Conservation (phyloP, 2,329 filamentous ascomycete species). For the Aschersonia sp. region DNA sequence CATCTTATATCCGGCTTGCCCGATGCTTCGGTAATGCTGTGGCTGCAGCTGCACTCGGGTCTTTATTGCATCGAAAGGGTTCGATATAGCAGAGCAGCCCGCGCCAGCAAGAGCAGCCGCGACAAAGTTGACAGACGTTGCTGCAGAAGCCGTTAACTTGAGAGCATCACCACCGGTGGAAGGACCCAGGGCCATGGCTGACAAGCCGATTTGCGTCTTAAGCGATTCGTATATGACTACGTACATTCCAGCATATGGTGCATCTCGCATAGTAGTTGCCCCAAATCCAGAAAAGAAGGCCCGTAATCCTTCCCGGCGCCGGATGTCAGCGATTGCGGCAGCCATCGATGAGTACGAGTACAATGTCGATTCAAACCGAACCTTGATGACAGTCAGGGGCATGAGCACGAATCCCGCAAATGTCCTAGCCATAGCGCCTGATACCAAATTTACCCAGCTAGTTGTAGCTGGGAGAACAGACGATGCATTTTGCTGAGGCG, state of each 20-base stretch:
- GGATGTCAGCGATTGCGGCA: slow-evolving; percentile 61
- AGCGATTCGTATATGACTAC: slow-evolving; percentile 84
- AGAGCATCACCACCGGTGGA: slow-evolving; percentile 6
- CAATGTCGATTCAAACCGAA: slow-evolving; percentile 80
- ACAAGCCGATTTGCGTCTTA: slow-evolving; percentile 43
- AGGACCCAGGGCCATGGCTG: slow-evolving; percentile 6
- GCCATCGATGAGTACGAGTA: slow-evolving; percentile 71
- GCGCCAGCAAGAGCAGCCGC: slow-evolving; percentile 71
- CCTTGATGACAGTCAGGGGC: slow-evolving; percentile 93
- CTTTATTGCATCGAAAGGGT: slow-evolving; percentile 94
- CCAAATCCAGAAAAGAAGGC: slow-evolving; percentile 93
- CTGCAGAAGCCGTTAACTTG: slow-evolving; percentile 15
- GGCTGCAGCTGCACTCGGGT: slow-evolving; percentile 89
- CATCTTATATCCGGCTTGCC: slow-evolving; percentile 65
- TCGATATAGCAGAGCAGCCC: slow-evolving; percentile 75
- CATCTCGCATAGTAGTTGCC: slow-evolving; percentile 82
- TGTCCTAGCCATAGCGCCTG: slow-evolving; percentile 71
- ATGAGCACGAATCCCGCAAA: slow-evolving; percentile 84
- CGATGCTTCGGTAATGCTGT: slow-evolving; percentile 65
- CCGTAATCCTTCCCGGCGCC: slow-evolving; percentile 54
- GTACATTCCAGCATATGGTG: slow-evolving; percentile 92
- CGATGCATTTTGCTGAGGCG: slow-evolving; percentile 25
- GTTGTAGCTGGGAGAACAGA: slow-evolving; percentile 70
- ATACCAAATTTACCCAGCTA: slow-evolving; percentile 71
- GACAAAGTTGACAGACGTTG: slow-evolving; percentile 66